phyloP scores from a whole-genome alignment of 148 eudicot genomes.

The Amaranthus hypochondriacus region DNA sequence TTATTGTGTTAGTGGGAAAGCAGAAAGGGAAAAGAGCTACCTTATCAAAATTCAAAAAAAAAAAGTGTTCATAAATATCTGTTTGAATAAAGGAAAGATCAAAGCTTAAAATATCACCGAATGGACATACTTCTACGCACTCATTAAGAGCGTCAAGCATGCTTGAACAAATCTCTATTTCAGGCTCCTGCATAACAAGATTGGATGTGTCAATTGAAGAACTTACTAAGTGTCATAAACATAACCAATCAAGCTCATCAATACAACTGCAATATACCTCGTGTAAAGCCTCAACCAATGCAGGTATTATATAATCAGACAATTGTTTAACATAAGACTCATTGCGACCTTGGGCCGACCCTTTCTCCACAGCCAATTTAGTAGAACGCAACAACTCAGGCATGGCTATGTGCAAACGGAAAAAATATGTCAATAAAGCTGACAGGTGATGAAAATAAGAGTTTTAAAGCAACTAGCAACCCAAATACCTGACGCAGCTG shows the following conservation, averaged over 20 bases:
- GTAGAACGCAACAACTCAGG: constrained; percentile 43
- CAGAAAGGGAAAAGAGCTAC: background rate
- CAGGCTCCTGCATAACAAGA: constrained; percentile 33
- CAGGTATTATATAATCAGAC: constrained; percentile 37
- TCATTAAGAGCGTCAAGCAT: constrained; percentile 43
- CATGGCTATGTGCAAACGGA: constrained; percentile 27
- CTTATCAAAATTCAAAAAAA: background rate
- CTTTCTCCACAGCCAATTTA: constrained; percentile 41
- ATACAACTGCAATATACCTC: constrained; percentile 21
- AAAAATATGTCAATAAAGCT: constrained; percentile 1
- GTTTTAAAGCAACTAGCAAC: constrained; percentile 1
- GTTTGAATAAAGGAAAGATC: background rate
- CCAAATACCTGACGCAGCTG: constrained; percentile 43
- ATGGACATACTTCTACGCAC: constrained; percentile 34
- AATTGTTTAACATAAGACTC: constrained; percentile 40
- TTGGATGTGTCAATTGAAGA: background rate
- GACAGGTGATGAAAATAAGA: too few species aligned
- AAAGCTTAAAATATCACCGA: constrained; percentile 1
- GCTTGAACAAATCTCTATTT: constrained; percentile 35
- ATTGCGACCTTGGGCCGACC: constrained; percentile 39
- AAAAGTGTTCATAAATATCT: background rate
- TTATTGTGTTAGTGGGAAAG: background rate
- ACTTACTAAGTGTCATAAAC: background rate
- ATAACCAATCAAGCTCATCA: background rate
- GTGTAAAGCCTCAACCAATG: constrained; percentile 47